Evolutionary conservation across 441 rosid species (phyloP), one percentile per base, ranked within the genome.

Genomic region (Gossypium aridum): DNA sequence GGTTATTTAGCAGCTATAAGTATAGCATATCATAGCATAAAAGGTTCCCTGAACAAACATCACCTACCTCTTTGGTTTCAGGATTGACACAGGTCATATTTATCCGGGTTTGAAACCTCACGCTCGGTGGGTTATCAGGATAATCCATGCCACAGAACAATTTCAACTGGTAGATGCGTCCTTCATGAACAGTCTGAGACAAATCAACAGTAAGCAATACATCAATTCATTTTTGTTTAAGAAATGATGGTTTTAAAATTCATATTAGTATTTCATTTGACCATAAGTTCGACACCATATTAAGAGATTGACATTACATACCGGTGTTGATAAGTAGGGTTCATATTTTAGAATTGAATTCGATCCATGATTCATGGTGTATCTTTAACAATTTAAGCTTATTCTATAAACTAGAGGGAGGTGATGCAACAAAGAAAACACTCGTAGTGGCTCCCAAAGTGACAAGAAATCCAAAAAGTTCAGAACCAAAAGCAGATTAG

Each of bases 121-220:
- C 91, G 39, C 80, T 86, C 26, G 95, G 95, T 26, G 91, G 87
- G 75, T 82, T 81, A 69, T 88, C 92, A 0, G 95, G 95, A 74
- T 90, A 90, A 70, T 88, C 91, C 62, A 79, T 76, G 65, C 87
- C 92, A 59, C 92, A 90, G 67, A 90, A 87, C 81, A 90, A 76
- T 75, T 90, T 88, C 84, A 88, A 83, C 87, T 90, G 95, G 75
- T 88, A 90, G 72, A 90, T 90, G 28, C 91, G 92, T 26, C 95
- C 91, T 60, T 90, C 95, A 16, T 88, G 92, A 54, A 90, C 91
- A 81, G 92, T 85, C 95, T 90, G 86, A 68, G 51, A 80, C 43
- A 64, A 47, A 78, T 51, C 56, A 80, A 23, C 20, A 56, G 34
- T 20, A 61, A 54, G 53, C 56, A 74, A 20, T 49, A 63, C 54